Conservation (phyloP, 208 protist genomes). For the Angomonas deanei region DNA sequence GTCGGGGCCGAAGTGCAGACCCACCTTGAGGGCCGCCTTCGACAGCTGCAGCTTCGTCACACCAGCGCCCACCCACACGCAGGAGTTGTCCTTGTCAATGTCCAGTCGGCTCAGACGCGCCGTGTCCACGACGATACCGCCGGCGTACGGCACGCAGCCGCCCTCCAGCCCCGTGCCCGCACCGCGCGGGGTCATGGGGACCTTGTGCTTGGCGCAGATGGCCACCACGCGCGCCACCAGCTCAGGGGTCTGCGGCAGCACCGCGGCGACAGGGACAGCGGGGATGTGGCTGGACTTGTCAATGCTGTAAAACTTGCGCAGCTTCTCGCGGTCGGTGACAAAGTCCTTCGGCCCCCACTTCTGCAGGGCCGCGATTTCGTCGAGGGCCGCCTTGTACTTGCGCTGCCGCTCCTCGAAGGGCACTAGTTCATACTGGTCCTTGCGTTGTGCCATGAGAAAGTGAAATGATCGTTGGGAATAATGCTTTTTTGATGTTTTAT, state of each 20-base stretch:
- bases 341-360: conserved; percentile 13
- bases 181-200: conserved; percentile 29
- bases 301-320: conserved; percentile 13
- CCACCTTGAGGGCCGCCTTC: conserved; percentile 14
- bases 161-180: conserved; percentile 28
- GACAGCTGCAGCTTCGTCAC: conserved; percentile 21
- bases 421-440: conserved; percentile 1
- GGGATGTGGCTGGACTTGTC: conserved; percentile 22
- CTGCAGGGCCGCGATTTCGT: conserved; percentile 2
- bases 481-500: too few relatives aligned
- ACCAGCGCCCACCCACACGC: conserved; percentile 32
- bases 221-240: conserved; percentile 19
- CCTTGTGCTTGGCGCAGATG: conserved; percentile 19
- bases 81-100: conserved; percentile 23
- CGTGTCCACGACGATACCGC: conserved; percentile 29
- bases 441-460: not conserved
- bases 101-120: conserved; percentile 12
- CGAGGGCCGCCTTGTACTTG: conserved; percentile 11
- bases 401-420: conserved; percentile 14
- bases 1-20: conserved; percentile 26
- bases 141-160: conserved; percentile 20
- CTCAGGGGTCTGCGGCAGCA: conserved; percentile 11
- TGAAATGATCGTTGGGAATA: not conserved
- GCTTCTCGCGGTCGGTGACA: conserved; percentile 7
- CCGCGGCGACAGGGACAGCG: conserved; percentile 12